These are phyloP conservation scores for Pythium sp. DNA, from an alignment of 352 stramenopile species.

Conservation along the genomic window DNA sequence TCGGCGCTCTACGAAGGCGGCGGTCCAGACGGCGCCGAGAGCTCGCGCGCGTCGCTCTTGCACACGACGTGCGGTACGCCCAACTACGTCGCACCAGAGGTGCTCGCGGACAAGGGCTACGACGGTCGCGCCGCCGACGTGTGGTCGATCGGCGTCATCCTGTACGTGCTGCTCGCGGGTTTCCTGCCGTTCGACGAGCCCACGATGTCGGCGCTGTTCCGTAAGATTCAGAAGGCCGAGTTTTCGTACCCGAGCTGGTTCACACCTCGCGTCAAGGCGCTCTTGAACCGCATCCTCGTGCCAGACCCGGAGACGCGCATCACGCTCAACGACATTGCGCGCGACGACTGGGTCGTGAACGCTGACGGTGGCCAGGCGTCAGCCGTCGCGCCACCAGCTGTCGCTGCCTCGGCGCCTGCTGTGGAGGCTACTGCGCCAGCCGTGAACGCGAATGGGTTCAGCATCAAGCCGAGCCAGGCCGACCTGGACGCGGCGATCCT, in stretches of 20 bases:
- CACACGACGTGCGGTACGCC: conserved; percentile 96
- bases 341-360: conserved; percentile 89
- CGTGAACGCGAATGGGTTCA: conserved; percentile 10
- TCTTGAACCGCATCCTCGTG: conserved; percentile 93
- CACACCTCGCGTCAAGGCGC: conserved; percentile 78
- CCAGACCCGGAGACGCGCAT: conserved; percentile 88
- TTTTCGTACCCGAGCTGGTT: conserved; percentile 95
- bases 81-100: conserved; percentile 96
- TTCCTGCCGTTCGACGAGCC: conserved; percentile 95
- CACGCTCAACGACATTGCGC: conserved; percentile 86
- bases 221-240: conserved; percentile 96
- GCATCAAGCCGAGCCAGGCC: conserved; percentile 77
- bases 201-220: conserved; percentile 95
- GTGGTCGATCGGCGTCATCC: conserved; percentile 98
- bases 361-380: conserved; percentile 18
- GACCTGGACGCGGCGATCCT: conserved; percentile 80
- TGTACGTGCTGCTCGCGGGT: conserved; percentile 94
- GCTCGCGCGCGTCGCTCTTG: conserved; percentile 86
- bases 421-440: conserved; percentile 11
- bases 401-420: conserved; percentile 10
- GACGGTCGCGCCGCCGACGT: conserved; percentile 91
- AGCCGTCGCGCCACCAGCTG: background rate
- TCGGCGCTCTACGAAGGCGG: conserved; percentile 91
- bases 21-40: conserved; percentile 74
- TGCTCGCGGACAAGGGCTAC: conserved; percentile 95